These are phyloP conservation scores for Pueraria montana DNA, from an alignment of 306 rosid genomes.

Conservation along the genomic window DNA sequence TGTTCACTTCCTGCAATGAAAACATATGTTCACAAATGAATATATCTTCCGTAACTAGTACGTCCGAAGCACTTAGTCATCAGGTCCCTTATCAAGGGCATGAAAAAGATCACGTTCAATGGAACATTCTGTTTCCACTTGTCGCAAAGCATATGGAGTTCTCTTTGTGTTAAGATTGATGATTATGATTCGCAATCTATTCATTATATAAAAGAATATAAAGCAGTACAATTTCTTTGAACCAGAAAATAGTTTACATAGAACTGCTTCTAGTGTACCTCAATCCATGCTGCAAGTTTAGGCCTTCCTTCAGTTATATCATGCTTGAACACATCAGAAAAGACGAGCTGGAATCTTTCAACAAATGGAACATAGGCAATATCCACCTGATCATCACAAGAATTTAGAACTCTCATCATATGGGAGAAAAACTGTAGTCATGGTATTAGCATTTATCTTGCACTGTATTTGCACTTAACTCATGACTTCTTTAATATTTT, in stretches of 20 bases:
- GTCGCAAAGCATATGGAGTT: constrained; percentile 10
- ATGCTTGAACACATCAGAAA: constrained; percentile 60
- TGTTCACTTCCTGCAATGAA: constrained; percentile 68
- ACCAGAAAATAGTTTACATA: neutral
- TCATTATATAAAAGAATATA: constrained; percentile 12
- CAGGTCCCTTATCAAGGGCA: constrained; percentile 4
- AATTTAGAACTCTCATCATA: constrained; percentile 5
- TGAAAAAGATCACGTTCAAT: neutral
- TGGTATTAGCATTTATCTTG: neutral
- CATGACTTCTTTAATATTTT: constrained; percentile 7
- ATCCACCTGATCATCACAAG: constrained; percentile 74
- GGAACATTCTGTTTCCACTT: constrained; percentile 11
- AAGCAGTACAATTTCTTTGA: constrained; percentile 13
- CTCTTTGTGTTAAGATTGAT: constrained; percentile 7
- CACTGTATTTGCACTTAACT: neutral
- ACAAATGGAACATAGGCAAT: constrained; percentile 72
- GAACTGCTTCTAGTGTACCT: constrained; percentile 55
- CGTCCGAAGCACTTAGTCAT: neutral
- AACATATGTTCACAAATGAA: constrained; percentile 14
- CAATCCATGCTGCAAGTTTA: constrained; percentile 75
- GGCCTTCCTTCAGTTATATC: constrained; percentile 84
- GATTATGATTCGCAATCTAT: neutral
- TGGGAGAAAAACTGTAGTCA: constrained; percentile 8
- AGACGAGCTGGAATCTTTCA: constrained; percentile 72
- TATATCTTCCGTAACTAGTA: constrained; percentile 18